Base-by-base conservation (phyloP, 1,284 basidiomycete species). In the Erythrobasidium hasegawianum region DNA sequence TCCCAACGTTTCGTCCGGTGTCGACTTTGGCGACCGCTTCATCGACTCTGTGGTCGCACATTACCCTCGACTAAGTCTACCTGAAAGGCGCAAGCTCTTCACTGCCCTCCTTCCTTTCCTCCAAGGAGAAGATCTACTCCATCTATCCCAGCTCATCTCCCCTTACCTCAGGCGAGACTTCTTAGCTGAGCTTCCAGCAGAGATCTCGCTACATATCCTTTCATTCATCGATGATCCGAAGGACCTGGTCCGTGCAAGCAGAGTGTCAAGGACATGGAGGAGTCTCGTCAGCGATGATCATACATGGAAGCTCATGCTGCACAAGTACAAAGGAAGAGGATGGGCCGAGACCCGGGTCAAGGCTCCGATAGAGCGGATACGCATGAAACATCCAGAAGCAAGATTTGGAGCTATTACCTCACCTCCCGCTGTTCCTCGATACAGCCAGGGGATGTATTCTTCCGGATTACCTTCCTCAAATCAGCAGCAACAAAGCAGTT, bases 111-210 rank as follows among this genome's bases (percentile, higher is more conserved):
- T 92, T 8, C 77, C 80, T 47, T 81, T 85, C 52, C 86, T 90
- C 72, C 83, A 84, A 1, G 82, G 87, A 1, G 80, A 84, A 9
- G 90, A 96, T 73, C 85, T 96, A 13, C 81, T 89, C 14, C 88
- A 87, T 75, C 82, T 96, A 64, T 88, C 88, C 0, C 82, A 79
- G 22, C 76, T 80, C 59, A 87, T 97, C 75, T 81, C 86, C 0
- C 89, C 91, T 0, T 83, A 88, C 33, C 84, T 97, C 71, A 88
- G 89, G 74, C 85, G 90, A 5, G 93, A 97, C 76, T 94, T 95
- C 75, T 81, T 97, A 24, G 79, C 82, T 3, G 85, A 87, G 27
- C 81, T 97, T 0, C 95, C 95, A 0, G 80, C 85, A 16, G 95
- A 98, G 77, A 81, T 98, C 38, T 84, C 86, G 0, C 78, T 96